Evolutionary conservation across 257 asterid genomes (phyloP), one percentile per base, ranked within the genome.

Genomic region (Avicennia marina): DNA sequence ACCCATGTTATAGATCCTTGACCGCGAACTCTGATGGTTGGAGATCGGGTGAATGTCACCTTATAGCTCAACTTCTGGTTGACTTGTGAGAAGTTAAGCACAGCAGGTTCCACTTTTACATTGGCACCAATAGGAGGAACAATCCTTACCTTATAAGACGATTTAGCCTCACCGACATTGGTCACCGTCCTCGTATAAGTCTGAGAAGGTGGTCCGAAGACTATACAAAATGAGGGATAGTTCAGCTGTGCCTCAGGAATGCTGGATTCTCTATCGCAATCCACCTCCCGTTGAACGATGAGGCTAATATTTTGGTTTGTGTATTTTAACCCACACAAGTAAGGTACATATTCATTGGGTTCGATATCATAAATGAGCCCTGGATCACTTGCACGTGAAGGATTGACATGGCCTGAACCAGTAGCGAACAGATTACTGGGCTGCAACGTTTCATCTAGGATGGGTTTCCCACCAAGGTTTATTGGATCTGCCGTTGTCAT

Each of bases 401-500:
- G 64, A 29, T 68, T 68, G 31, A 68, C 74, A 34, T 68, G 74
- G 9, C 69, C 69, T 2, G 69, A 42, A 8, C 69, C n/a, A n/a
- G n/a, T n/a, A n/a, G n/a, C n/a, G n/a, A n/a, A n/a, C n/a, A n/a
- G n/a, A n/a, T n/a, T 65, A 73, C 73, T 0, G 69, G 55, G 6
- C 5, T 27, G n/a, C n/a, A 15, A 54, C 2, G 8, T 47, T n/a
- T 65, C 65, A 27, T 71, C 69, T 11, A 12, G 50, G 21, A 71
- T 64, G 1, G 62, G 72, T 0, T 33, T 31, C 2, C 24, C 19
- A 1, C 31, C 75, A 1, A 66, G 66, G 61, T 76, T 81, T 2
- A 72, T 16, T 0, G 10, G 33, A 9, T 78, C 63, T 1, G 90
- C 87, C 0, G 90, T 72, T 5, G 90, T 76, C 79, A 84, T 76